phyloP scores from a whole-genome alignment of 2,329 filamentous ascomycete genomes.

The Hypoxylon sp. region DNA sequence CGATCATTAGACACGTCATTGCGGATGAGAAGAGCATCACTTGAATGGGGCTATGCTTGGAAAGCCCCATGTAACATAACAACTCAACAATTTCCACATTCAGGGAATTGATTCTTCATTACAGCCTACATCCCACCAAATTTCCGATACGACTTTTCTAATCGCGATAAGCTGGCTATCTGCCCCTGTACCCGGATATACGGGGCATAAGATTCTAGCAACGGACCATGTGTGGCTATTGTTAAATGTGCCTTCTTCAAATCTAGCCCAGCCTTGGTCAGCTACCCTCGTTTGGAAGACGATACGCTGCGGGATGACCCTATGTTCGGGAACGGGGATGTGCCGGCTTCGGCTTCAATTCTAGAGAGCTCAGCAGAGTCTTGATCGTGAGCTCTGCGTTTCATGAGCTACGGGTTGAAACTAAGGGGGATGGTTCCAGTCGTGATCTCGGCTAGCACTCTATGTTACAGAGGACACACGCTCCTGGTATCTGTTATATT shows the following conservation, averaged over 20 bases:
- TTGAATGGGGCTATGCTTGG: not conserved
- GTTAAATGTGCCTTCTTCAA: conserved; percentile 39
- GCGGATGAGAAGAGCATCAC: not conserved
- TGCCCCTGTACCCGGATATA: not conserved
- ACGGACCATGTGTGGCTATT: conserved; percentile 48
- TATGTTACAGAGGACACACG: not conserved
- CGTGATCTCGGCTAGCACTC: conserved; percentile 16
- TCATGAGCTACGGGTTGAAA: conserved; percentile 14
- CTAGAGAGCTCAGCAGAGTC: not conserved
- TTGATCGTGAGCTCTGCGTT: not conserved
- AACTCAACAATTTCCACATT: not conserved
- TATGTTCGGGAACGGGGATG: conserved; percentile 1
- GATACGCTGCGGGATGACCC: conserved; percentile 27
- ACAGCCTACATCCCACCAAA: conserved; percentile 10
- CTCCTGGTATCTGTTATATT: conserved; percentile 4
- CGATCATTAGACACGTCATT: not conserved
- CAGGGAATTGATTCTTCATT: not conserved
- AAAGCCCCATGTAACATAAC: not conserved
- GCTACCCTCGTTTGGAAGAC: conserved; percentile 43
- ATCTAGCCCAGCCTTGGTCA: conserved; percentile 43
- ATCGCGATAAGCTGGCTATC: not conserved
- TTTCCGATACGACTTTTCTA: not conserved
- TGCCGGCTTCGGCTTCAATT: not conserved
- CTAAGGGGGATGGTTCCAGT: conserved; percentile 7
- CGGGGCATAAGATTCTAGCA: conserved; percentile 42